Conservation (phyloP, 148 eudicot genomes). For the Fagopyrum homotropicum region DNA sequence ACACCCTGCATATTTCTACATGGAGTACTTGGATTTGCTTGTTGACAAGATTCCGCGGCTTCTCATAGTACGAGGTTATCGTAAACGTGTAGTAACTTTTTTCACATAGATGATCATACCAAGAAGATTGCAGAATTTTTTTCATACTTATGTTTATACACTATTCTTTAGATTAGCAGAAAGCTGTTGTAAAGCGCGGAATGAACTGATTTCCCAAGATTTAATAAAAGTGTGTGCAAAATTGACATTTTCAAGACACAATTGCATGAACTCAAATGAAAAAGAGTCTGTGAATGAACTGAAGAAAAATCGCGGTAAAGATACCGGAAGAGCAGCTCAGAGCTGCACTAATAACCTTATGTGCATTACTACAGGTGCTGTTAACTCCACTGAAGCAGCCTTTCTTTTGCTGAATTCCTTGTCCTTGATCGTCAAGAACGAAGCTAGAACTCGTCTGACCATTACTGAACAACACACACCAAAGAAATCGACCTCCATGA, state of each 20-base stretch:
- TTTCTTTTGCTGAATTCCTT: constrained; percentile 60
- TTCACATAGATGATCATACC: constrained; percentile 39
- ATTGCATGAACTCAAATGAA: not conserved
- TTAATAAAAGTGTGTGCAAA: not conserved
- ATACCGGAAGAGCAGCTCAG: constrained; percentile 5
- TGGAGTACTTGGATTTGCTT: constrained; percentile 96
- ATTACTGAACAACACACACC: constrained; percentile 63
- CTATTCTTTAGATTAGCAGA: not conserved
- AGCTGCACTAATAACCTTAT: constrained; percentile 6
- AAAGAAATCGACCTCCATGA: constrained; percentile 43
- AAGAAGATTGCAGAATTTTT: not conserved
- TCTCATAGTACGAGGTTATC: constrained; percentile 82
- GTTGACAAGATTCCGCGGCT: constrained; percentile 95
- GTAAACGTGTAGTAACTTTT: constrained; percentile 86
- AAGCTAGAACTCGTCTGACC: constrained; percentile 42
- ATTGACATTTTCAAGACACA: not conserved
- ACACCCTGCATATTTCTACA: constrained; percentile 84
- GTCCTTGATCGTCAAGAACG: constrained; percentile 59
- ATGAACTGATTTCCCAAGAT: not conserved
- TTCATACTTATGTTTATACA: not conserved
- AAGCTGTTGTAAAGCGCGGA: not conserved
- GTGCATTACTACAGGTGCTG: constrained; percentile 35
- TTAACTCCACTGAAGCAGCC: constrained; percentile 74
- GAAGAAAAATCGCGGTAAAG: not conserved
- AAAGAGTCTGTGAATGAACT: constrained; percentile 6